Base-by-base conservation (phyloP, 768 basidiomycete genomes). In the Lactarius vividus region DNA sequence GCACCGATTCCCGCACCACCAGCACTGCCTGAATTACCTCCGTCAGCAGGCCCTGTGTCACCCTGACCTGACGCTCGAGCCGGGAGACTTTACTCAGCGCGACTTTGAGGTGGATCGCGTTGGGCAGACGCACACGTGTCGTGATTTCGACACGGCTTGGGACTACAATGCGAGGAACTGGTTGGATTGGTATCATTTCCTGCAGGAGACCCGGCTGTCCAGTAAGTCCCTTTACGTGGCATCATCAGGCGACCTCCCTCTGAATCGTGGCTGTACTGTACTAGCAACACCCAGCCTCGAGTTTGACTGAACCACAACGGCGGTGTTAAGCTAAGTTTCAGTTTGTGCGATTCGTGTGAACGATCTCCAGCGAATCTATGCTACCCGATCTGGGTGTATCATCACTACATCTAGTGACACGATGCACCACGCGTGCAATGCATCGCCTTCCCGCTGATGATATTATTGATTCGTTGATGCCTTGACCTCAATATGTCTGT, bases 11-110 rank as follows among this genome's bases (percentile, higher is more conserved):
- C 64, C 71, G 46, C 79, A 81, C 60, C 73, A 75, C 16, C 70
- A 76, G 28, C 79, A 79, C 46, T 79, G 79, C 68, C 67, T 79
- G 57, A 75, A 79, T 18, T 80, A 79, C 67, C 73, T 80, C 20
- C 67, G 78, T 31, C 79, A 79, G 60, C 72, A 72, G 15, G 70
- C 80, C 44, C 35, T 80, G 7, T 80, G 79, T 54, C 73, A 75
- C 10, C 77, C 79, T 0, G 78, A 79, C 56, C 75, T 77, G 37
- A 79, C 79, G 11, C 69, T 80, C 16, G 78, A 79, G 44, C 73
- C 69, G 5, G 77, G 62, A 18, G 62, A 65, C 16, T 72, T 74
- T 31, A 69, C 70, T 11, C 56, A 18, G 57, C 72, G 72, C 68
- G 68, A 69, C 26, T 77, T 75, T 57, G 67, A 73, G 37, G 75